Evolutionary conservation across 1,139 yeast genomes (phyloP), one percentile per base, ranked within the genome.

Genomic region (Candida buenavistaensis): DNA sequence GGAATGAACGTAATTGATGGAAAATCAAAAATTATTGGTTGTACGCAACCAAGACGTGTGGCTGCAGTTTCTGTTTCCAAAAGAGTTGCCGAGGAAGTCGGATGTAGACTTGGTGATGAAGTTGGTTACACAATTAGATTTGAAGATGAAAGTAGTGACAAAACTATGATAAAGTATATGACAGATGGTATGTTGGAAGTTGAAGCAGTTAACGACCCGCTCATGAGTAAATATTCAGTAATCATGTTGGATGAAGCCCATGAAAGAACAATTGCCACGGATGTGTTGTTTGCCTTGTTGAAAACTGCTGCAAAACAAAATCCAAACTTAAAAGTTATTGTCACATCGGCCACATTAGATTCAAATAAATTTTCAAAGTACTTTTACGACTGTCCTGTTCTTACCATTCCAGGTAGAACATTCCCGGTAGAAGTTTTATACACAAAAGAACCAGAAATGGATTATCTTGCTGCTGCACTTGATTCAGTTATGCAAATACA

Each of bases 61-160:
- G 97, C 97, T 3, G 97, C 97, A 14, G 89, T 88, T 92, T 86
- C 96, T 40, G 97, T 90, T 32, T 97, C 97, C 13, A 82, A 83
- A 52, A 84, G 97, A 68, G 97, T 90, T 26, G 95, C 97, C 2
- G 95, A 88, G 51, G 97, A 90, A 64, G 81, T 90, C 87, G 97
- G 90, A 54, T 96, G 90, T 15, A 72, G 75, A 40, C 67, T 90
- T 28, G 97, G 97, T 20, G 85, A 83, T 43, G 95, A 89, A 61
- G 97, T 90, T 36, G 97, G 97, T 55, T 90, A 90, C 61, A 77
- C 82, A 40, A 86, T 92, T 48, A 82, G 98, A 68, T 92, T 92
- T 57, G 98, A 92, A 50, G 90, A 92, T 60, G 85, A 80, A 50
- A 86, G 96, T 3, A 72, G 83, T 28, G 74, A 75, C 37, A 82